Evolutionary conservation across 805 yeast species (phyloP), one percentile per base, ranked within the genome.

Genomic region (Wickerhamiella lipophila): DNA sequence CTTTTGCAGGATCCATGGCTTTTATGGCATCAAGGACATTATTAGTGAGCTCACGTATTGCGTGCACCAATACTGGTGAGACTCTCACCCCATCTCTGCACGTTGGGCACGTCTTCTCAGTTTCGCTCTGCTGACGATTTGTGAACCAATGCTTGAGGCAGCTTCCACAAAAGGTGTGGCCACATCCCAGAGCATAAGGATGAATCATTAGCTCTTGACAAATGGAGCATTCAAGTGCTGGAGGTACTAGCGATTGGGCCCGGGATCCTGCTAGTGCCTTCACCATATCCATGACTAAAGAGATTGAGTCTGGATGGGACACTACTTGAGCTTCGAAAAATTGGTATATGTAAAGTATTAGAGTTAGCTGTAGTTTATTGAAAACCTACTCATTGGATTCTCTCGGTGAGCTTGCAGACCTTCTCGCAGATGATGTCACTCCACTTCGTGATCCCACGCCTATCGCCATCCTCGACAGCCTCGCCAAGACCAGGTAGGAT

Each of bases 141-240:
- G 53, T 43, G 42, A 64, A 43, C 68, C 68, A 64, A 26, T 54
- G 55, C 44, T 49, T 45, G 12, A 63, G 53, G 48, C 63, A 64
- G 15, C 67, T 70, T 59, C 79, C 78, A 62, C 86, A 80, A 57
- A 76, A 78, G 0, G 80, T 66, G 57, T 80, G 87, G 5, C 87
- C 87, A 60, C 87, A 80, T 12, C 64, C 57, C 2, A 73, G 60
- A 5, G 71, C 60, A 55, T 74, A 75, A 5, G 87, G 86, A 5
- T 68, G 66, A 50, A 69, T 68, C 81, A 79, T 77, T 32, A 72
- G 56, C 49, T 79, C 83, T 34, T 76, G 74, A 61, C 87, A 80
- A 19, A 80, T 69, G 18, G 74, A 64, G 58, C 87, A 80, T 9
- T 49, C 52, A 39, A 62, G 50, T 1, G 52, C 46, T 4, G 32